Percentiles rank a stretch among this genome's conserved stretches.
phyloP scores from a whole-genome alignment of 805 yeast genomes.

The Nakazawaea holstii region DNA sequence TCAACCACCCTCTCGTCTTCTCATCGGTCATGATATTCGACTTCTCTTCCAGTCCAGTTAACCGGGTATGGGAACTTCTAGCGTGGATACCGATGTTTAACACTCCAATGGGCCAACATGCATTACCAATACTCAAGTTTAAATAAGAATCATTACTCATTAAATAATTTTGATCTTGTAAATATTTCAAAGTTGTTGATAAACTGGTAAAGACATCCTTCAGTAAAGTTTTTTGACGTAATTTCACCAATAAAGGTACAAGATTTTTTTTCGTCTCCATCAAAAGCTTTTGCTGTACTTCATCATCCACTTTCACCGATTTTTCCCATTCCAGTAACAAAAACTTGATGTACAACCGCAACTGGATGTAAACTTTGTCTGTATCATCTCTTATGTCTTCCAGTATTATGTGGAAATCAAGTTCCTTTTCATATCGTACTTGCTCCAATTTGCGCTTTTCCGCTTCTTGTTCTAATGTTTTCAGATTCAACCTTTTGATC shows the following conservation, averaged over 20 bases:
- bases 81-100: slow-evolving; percentile 75
- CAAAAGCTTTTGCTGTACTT: slow-evolving; percentile 20
- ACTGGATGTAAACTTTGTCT: slow-evolving; percentile 30
- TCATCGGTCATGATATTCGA: slow-evolving; percentile 82
- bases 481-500: slow-evolving; percentile 11
- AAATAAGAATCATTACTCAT: slow-evolving; percentile 66
- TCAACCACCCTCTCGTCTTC: slow-evolving; percentile 68
- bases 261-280: slow-evolving; percentile 44
- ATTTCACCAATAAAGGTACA: slow-evolving; percentile 46
- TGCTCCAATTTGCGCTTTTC: slow-evolving; percentile 22
- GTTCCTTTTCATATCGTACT: slow-evolving; percentile 22
- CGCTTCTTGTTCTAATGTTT: slow-evolving; percentile 13
- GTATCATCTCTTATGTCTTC: slow-evolving; percentile 28
- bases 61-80: slow-evolving; percentile 55
- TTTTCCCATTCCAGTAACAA: slow-evolving; percentile 35
- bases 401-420: slow-evolving; percentile 17
- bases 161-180: slow-evolving; percentile 48
- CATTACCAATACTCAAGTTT: slow-evolving; percentile 77
- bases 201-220: slow-evolving; percentile 45
- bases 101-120: slow-evolving; percentile 92
- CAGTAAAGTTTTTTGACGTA: slow-evolving; percentile 38
- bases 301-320: neutral
- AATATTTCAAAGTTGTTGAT: slow-evolving; percentile 50
- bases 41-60: slow-evolving; percentile 41
- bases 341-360: slow-evolving; percentile 42